A percentile compares a stretch with the other conserved stretches of the same genome.
These are phyloP conservation scores for Priceomyces medius DNA, from an alignment of 805 yeast genomes.

Conservation along the genomic window DNA sequence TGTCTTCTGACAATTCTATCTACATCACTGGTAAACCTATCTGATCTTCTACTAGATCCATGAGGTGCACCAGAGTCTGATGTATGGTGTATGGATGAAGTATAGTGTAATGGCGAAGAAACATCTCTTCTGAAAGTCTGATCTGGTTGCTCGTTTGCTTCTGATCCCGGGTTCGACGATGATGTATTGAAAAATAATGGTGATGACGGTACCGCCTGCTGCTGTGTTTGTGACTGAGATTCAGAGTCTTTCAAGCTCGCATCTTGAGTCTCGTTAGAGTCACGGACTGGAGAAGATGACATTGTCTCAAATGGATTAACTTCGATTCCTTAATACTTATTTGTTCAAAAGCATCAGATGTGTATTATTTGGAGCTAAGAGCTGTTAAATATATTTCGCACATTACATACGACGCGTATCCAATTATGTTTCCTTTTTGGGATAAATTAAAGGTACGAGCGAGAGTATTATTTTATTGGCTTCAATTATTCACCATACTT, in stretches of 20 bases:
- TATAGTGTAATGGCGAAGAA: constrained; percentile 53
- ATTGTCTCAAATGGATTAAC: constrained; percentile 7
- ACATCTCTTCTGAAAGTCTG: constrained; percentile 28
- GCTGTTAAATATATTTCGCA: background rate
- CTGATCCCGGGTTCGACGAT: constrained; percentile 42
- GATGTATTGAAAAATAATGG: constrained; percentile 55
- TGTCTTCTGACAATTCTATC: constrained; percentile 47
- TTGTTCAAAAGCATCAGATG: constrained; percentile 1
- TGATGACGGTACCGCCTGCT: constrained; percentile 50
- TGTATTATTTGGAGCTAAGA: background rate
- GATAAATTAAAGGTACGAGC: constrained; percentile 14
- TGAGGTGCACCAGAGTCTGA: constrained; percentile 33
- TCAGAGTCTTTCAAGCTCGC: constrained; percentile 30
- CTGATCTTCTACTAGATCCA: constrained; percentile 44
- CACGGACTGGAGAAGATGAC: constrained; percentile 42
- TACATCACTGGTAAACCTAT: constrained; percentile 42
- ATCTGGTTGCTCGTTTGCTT: constrained; percentile 15
- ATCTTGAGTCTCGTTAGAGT: constrained; percentile 25
- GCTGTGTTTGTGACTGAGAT: constrained; percentile 37
- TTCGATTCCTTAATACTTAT: background rate
- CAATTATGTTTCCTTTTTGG: constrained; percentile 26
- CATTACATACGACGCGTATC: constrained; percentile 22
- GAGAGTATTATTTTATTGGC: background rate
- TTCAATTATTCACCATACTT: constrained; percentile 15
- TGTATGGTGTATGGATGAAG: constrained; percentile 41